Conservation (phyloP, 2,329 filamentous ascomycete species). For the Paecilomyces formosus region DNA sequence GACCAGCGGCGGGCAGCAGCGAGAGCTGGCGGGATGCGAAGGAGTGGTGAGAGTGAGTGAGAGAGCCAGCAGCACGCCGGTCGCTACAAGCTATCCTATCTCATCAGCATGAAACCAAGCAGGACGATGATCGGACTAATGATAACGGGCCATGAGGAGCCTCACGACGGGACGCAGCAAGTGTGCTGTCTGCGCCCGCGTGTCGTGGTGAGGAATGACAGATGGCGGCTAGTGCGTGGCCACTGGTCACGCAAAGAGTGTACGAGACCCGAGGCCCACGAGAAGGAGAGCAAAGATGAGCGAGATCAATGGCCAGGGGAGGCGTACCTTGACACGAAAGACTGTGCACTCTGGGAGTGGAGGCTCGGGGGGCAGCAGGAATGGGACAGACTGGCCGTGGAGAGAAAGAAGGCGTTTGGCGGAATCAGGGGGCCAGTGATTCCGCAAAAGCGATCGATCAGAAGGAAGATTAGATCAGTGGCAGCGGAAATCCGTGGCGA, state of each 20-base stretch:
- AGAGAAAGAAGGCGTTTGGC: constrained; percentile 9
- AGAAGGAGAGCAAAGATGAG: constrained; percentile 9
- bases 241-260: constrained; percentile 14
- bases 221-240: constrained; percentile 18
- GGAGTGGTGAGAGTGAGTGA: neutral
- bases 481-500: neutral
- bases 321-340: constrained; percentile 16
- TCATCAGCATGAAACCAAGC: neutral
- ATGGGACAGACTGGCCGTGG: constrained; percentile 14
- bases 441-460: constrained; percentile 5
- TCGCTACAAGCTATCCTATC: neutral
- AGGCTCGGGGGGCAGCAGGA: constrained; percentile 15
- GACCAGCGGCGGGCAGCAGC: constrained; percentile 14
- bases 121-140: neutral
- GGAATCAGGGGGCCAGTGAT: constrained; percentile 1
- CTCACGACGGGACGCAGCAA: neutral
- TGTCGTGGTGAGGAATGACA: constrained; percentile 15
- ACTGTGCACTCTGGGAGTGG: constrained; percentile 18
- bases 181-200: constrained; percentile 6
- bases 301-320: constrained; percentile 7
- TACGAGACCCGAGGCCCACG: constrained; percentile 1
- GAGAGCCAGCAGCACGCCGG: neutral
- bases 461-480: constrained; percentile 1
- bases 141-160: neutral
- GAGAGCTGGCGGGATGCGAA: neutral